Evolutionary conservation across 164 flowering plant genomes (phyloP), one percentile per base, ranked within the genome.

Genomic region (Vitis amurensis): DNA sequence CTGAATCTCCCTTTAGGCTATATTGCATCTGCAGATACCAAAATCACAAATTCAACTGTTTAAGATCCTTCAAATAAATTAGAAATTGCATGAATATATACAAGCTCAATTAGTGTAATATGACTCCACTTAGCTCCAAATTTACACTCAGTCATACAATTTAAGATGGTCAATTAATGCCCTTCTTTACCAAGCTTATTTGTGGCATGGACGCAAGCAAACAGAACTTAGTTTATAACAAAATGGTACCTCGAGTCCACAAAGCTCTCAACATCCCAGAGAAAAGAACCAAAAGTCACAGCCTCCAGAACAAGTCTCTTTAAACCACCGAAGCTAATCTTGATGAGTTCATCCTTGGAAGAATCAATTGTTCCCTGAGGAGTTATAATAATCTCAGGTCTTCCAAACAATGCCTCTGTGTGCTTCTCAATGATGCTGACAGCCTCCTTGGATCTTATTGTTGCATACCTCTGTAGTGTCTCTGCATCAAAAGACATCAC

Each of bases 191-290:
- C 44, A 3, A 37, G 44, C 44, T 3, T 37, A 37, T 37, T 3
- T 3, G 0, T 3, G 44, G 7, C 2, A 37, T 37, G 44, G 44
- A 37, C 4, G 44, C 44, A 37, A 37, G 7, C 44, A 37, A 0
- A 37, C 7, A 37, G 6, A 37, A 37, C 68, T 83, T 79, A 93
- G 62, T 80, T 86, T 27, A 76, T 23, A 47, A 89, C 97, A 69
- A 93, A 91, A 74, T 89, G 94, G 79, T 89, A 93, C 87, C 99
- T 91, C 2, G 93, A 80, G 68, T 95, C 97, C 61, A 95, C 98
- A 65, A 85, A 84, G 86, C 91, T 90, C 84, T 95, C 98, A 5
- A 91, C 97, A 67, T 95, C 99, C 98, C 98, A 93, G 7, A 95
- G 92, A 68, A 95, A 93, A 48, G 98, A 88, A 61, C 99, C 99